Base-by-base conservation (phyloP, 352 stramenopile genomes). In the Peronospora destructor region DNA sequence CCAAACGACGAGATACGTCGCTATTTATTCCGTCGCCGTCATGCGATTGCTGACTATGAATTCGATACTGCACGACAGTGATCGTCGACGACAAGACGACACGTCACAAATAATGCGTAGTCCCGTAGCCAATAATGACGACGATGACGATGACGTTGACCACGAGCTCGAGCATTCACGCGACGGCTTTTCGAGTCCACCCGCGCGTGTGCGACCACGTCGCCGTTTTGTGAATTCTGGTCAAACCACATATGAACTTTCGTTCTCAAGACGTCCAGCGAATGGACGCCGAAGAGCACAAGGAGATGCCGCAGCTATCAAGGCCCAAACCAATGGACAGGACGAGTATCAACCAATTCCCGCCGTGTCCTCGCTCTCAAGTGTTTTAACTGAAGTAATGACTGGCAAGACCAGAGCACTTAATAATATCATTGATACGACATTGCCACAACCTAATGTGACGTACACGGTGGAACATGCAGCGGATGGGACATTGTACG, bases 181-280 rank as follows among this genome's bases (percentile, higher is more conserved):
- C 11, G 52, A 66, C 21, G 57, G 52, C 4, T 64, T 58, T 28
- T 57, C 61, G 0, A 61, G 48, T 35, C 57, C 57, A 3, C 53
- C 61, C 7, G 25, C 43, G 34, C 57, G 61, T 33, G 25, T 39
- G 10, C 58, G 64, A 2, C 40, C 61, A 3, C 63, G 68, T 8
- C 61, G 72, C 13, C 72, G 72, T 10, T 84, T 84, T 49, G 59
- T 74, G n/a, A 79, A 79, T 34, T 44, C 72, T 7, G 61, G 57
- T 3, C 53, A 70, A 17, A 84, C 69, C 6, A 64, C 56, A 4
- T 84, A 71, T 47, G 72, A 77, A 49, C 40, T 68, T 40, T 76
- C 60, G 12, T 76, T 84, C 56, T 80, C 66, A 1, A 11, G 61
- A 23, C 57, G 66, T 13, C 56, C 53, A 30, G n/a, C 34, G 32